Percentiles rank a stretch among this genome's conserved stretches.
phyloP scores from a whole-genome alignment of 208 protist species.

The Leishmania amazonensis region DNA sequence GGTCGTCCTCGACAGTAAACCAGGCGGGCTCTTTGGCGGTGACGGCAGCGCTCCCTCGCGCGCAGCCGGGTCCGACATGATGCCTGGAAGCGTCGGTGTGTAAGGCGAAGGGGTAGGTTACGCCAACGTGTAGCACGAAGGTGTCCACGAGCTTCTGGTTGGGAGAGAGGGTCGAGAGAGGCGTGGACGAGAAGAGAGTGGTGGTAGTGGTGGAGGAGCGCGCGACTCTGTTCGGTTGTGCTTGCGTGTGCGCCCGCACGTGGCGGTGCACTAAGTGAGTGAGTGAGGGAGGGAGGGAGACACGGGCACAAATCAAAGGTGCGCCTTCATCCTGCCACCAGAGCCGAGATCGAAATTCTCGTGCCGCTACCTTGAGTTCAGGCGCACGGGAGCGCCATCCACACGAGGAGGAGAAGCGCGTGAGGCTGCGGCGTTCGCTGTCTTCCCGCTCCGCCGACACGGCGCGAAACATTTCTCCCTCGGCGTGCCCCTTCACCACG shows the following conservation, averaged over 20 bases:
- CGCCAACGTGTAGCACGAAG: not conserved
- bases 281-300: not conserved
- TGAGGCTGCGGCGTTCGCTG: not conserved
- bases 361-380: not conserved
- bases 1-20: not conserved
- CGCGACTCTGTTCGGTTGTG: not conserved
- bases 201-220: not conserved
- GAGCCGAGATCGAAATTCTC: not conserved
- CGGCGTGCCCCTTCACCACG: not conserved
- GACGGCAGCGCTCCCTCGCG: not conserved
- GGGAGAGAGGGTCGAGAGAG: not conserved
- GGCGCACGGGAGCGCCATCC: not conserved
- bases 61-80: not conserved
- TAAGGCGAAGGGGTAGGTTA: not conserved
- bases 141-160: not conserved
- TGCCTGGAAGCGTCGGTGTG: not conserved
- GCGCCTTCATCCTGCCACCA: not conserved
- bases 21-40: not conserved
- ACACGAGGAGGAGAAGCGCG: not conserved
- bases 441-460: not conserved
- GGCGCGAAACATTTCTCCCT: not conserved
- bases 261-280: not conserved
- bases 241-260: not conserved
- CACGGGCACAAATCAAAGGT: not conserved
- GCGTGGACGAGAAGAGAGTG: not conserved